Evolutionary conservation across 2,329 filamentous ascomycete species (phyloP).

Genomic region (Coniochaeta sp.): DNA sequence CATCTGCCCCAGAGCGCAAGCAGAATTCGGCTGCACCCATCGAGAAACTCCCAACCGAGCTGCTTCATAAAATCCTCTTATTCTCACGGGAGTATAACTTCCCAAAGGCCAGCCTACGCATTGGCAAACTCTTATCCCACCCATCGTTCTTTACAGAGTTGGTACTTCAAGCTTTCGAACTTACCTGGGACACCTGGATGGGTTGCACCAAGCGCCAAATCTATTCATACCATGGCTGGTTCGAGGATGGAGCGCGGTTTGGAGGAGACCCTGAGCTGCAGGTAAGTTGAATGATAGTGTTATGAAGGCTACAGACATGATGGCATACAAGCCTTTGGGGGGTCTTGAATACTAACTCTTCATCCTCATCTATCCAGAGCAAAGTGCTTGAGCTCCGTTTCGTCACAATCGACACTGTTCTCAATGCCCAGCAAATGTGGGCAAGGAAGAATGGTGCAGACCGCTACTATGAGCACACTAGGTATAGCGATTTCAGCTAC

Average conservation of each 20-base stretch:
- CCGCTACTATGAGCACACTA: slow-evolving; percentile 24
- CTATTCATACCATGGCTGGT: slow-evolving; percentile 7
- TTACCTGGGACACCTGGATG: slow-evolving; percentile 30
- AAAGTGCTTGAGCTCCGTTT: slow-evolving; percentile 30
- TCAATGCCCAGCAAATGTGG: slow-evolving; percentile 41
- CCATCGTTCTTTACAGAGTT: slow-evolving; percentile 23
- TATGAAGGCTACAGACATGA: not conserved
- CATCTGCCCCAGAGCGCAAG: not conserved
- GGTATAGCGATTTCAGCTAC: not conserved
- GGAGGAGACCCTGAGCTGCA: slow-evolving; percentile 35
- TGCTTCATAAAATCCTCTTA: slow-evolving; percentile 46
- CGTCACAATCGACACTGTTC: slow-evolving; percentile 33
- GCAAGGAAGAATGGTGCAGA: slow-evolving; percentile 27
- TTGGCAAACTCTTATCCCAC: slow-evolving; percentile 39
- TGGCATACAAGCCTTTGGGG: not conserved
- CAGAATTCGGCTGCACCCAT: slow-evolving; percentile 14
- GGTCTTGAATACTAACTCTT: not conserved
- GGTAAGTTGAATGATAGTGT: slow-evolving; percentile 21
- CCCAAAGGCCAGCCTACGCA: slow-evolving; percentile 31
- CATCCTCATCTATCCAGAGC: slow-evolving; percentile 23
- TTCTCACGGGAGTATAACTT: slow-evolving; percentile 41
- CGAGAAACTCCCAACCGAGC: slow-evolving; percentile 38
- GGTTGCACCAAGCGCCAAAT: slow-evolving; percentile 12
- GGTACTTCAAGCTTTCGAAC: slow-evolving; percentile 27
- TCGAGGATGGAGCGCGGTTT: slow-evolving; percentile 9